Conservation (phyloP, 441 rosid species). For the Sinapis alba region DNA sequence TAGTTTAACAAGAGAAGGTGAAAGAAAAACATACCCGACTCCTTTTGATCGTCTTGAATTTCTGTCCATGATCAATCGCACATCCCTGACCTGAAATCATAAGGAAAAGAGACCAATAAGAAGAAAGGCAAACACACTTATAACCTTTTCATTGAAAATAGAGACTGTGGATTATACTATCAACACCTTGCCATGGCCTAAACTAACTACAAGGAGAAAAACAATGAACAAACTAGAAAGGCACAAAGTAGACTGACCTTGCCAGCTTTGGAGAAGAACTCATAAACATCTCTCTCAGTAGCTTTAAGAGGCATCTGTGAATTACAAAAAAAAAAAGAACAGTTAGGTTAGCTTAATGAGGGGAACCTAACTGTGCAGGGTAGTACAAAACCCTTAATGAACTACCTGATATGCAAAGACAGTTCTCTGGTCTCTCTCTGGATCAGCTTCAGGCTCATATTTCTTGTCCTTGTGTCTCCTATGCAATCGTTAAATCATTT, state of each 20-base stretch:
- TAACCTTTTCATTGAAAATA: not conserved
- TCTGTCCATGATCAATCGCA: constrained; percentile 92
- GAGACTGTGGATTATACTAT: not conserved
- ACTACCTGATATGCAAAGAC: constrained; percentile 94
- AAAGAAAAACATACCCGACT: constrained; percentile 77
- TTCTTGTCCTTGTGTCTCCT: constrained; percentile 86
- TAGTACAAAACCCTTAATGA: not conserved
- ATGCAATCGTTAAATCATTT: constrained; percentile 11
- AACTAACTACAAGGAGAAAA: not conserved
- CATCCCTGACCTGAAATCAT: constrained; percentile 84
- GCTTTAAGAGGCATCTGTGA: constrained; percentile 95
- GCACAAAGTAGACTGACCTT: constrained; percentile 55
- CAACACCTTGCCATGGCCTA: not conserved
- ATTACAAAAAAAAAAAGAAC: not conserved
- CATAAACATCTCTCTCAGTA: constrained; percentile 87
- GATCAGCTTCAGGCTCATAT: constrained; percentile 94
- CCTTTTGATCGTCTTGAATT: constrained; percentile 94
- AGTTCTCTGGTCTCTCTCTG: constrained; percentile 95
- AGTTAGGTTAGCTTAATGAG: constrained; percentile 10
- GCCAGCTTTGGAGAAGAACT: constrained; percentile 93
- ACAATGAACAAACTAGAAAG: not conserved
- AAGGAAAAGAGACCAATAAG: constrained; percentile 19
- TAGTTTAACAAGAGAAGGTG: constrained; percentile 28
- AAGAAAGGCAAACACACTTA: constrained; percentile 1
- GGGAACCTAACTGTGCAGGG: not conserved